phyloP scores from a whole-genome alignment of 306 rosid species.

The Vigna radiata region DNA sequence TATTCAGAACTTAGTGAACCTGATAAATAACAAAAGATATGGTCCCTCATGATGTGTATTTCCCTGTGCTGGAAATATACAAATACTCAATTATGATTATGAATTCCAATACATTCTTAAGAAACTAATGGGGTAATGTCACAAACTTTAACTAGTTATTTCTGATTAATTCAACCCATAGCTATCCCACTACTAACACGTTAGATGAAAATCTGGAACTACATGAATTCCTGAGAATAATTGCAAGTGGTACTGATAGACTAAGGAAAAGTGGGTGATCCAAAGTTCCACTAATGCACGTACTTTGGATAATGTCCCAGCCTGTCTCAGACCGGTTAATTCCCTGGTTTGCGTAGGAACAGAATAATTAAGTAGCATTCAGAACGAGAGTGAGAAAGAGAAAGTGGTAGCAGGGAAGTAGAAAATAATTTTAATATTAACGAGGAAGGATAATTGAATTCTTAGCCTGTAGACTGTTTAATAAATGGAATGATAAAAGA shows the following conservation, averaged over 20 bases:
- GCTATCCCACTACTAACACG: no score
- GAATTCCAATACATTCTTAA: neutral
- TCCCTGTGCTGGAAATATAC: slow-evolving; percentile 7
- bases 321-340: neutral
- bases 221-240: slow-evolving; percentile 23
- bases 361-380: neutral
- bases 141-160: neutral
- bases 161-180: neutral
- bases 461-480: neutral
- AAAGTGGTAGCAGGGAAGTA: neutral
- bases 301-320: neutral
- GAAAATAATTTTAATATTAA: neutral
- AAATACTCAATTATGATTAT: neutral
- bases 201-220: slow-evolving; percentile 3
- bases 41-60: neutral
- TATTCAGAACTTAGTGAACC: slow-evolving; percentile 1
- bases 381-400: neutral
- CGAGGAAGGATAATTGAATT: neutral
- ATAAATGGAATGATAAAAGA: neutral
- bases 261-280: neutral
- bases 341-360: neutral
- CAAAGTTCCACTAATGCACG: neutral
- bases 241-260: neutral
- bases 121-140: neutral
- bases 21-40: slow-evolving; percentile 4